Base-by-base conservation (phyloP, 345 rosid genomes). In the Salix purpurea region DNA sequence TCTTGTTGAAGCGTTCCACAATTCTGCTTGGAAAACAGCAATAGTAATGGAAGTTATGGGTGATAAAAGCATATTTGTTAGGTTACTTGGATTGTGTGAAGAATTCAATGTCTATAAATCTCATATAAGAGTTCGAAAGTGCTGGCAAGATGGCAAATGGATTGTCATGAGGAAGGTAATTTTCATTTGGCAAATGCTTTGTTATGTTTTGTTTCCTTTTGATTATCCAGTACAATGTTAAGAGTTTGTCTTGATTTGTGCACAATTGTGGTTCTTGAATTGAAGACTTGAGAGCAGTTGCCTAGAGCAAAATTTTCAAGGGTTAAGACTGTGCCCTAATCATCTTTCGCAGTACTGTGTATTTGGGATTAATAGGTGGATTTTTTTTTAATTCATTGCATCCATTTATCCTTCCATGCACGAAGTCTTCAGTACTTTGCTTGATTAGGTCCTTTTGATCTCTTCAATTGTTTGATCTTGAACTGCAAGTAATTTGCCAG, bases 91-190 rank as follows among this genome's bases (percentile, higher is more conserved):
- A 7, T 39, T 50, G 32, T 50, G 76, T 3, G 61, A 3, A 28
- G 85, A 83, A 34, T 62, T 89, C 16, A 26, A 40, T 44, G 82
- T 77, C 65, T 86, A 80, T 65, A 88, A 81, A 71, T 80, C 74
- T 74, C 76, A 84, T 54, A 68, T 90, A 62, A 88, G 96, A 85
- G 85, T 72, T 48, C 79, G 96, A 15, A 91, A 88, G 42, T 78
- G 83, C 61, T 91, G 96, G 96, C 79, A 79, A 80, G 86, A 85
- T 82, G 87, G 76, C 28, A 80, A 56, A 72, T 91, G 96, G 96
- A 69, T 77, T 56, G 66, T 86, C 26, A 74, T 86, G 42, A 86
- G 88, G 11, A 74, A 83, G 88, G 88, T 85, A 77, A 67, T 61
- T 8, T 68, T 37, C 15, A 11, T 6, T 19, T 28, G 68, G 21